Evolutionary conservation across 2,329 filamentous ascomycete genomes (phyloP), one percentile per base, ranked within the genome.

Genomic region (Ascosphaera apis): DNA sequence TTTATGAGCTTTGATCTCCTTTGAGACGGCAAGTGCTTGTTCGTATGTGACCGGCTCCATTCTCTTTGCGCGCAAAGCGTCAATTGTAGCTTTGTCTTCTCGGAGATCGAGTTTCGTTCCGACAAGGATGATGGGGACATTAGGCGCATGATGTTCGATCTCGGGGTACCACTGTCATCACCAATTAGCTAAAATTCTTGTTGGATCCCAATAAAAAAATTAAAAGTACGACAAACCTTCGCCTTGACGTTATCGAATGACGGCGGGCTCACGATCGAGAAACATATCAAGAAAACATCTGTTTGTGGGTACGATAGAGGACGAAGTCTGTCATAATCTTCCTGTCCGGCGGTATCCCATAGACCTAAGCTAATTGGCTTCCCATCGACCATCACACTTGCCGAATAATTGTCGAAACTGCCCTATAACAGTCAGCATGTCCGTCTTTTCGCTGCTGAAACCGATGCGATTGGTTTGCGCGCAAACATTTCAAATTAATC

Each of bases 221-320:
- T 21, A 18, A 31, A 30, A 23, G 12, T 21, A 12, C 15, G n/a
- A 51, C 65, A 45, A 65, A 92, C 84, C 76, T 95, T 98, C 41
- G 84, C 84, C 63, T 83, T 88, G 54, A 98, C 86, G 72, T 98
- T 98, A 61, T 95, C 88, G 53, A 93, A 95, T 21, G 86, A 93
- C 15, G 88, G 82, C 34, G 86, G 86, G 72, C 80, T 91, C 60
- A 93, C 84, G 53, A 95, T 91, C 45, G 84, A 93, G 62, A 95
- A 95, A 63, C 86, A 95, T 55, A 95, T 93, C 45, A 95, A 66
- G 60, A 95, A 95, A 34, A 95, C 88, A 51, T 98, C 88, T 40
- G 88, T 95, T 63, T 98, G 86, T 8, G 88, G 88, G 60, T 95
- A 98, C 31, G 86, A 95, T 41, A 98, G 72, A 42, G 86, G 86